Evolutionary conservation across 1,284 basidiomycete genomes (phyloP).

Genomic region (Cystobasidiaceae sp.): DNA sequence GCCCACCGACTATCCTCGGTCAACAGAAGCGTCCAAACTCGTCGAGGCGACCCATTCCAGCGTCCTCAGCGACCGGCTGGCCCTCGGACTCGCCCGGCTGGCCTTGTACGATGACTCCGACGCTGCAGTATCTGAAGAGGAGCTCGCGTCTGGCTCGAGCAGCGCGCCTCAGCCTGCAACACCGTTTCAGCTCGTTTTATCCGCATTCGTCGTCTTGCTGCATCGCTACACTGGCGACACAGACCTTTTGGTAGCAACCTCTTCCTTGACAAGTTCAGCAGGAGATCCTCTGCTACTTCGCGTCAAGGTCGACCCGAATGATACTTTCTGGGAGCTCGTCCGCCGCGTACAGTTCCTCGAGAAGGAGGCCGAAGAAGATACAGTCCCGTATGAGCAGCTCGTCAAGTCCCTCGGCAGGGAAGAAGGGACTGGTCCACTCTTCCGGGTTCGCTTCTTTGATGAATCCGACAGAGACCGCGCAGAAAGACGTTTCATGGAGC

Average conservation of each 20-base stretch:
- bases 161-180: conserved; percentile 54
- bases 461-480: conserved; percentile 61
- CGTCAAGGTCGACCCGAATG: conserved; percentile 74
- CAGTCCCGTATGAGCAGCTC: conserved; percentile 74
- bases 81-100: conserved; percentile 56
- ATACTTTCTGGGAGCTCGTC: conserved; percentile 91
- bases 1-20: conserved; percentile 93
- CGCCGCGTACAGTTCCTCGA: conserved; percentile 77
- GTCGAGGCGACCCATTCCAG: conserved; percentile 40
- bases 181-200: conserved; percentile 83
- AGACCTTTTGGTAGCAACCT: conserved; percentile 88
- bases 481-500: conserved; percentile 63
- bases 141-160: conserved; percentile 3
- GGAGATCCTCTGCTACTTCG: conserved; percentile 78
- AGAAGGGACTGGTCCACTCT: conserved; percentile 54
- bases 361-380: conserved; percentile 74
- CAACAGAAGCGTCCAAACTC: conserved; percentile 49
- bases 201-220: conserved; percentile 83
- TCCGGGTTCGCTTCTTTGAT: conserved; percentile 94
- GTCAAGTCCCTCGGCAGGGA: conserved; percentile 50
- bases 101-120: conserved; percentile 63
- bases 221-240: conserved; percentile 96
- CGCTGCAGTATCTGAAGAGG: conserved; percentile 43
- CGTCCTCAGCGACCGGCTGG: conserved; percentile 47
- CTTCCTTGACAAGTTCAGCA: conserved; percentile 60